Evolutionary conservation across 805 yeast species (phyloP).

Genomic region (Kazachstania martiniae): DNA sequence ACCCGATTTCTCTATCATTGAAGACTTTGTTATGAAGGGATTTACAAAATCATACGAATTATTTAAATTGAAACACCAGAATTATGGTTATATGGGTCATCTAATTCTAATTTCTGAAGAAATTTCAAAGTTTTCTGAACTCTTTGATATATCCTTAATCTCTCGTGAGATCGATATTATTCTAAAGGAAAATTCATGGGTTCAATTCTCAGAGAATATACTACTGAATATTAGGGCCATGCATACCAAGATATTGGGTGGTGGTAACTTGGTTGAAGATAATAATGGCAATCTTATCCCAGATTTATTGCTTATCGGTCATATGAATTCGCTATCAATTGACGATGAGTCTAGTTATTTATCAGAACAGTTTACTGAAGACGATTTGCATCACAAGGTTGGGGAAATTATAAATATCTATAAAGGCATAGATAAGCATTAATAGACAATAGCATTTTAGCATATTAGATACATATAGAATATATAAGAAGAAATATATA

Average conservation of each 20-base stretch:
- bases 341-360: no score
- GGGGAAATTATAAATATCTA: no score
- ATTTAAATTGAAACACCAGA: constrained; percentile 48
- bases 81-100: constrained; percentile 97
- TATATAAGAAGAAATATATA: no score
- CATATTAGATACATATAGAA: no score
- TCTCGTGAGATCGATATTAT: constrained; percentile 22
- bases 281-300: constrained; percentile 21
- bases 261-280: constrained; percentile 25
- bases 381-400: constrained; percentile 1
- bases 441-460: no score
- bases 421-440: no score
- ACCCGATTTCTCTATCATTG: constrained; percentile 44
- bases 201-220: constrained; percentile 20
- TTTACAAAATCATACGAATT: constrained; percentile 48
- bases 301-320: constrained; percentile 17
- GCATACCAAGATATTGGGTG: constrained; percentile 29
- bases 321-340: no score
- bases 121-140: constrained; percentile 67
- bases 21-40: constrained; percentile 49
- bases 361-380: not conserved
- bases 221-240: constrained; percentile 25
- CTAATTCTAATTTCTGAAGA: constrained; percentile 89
- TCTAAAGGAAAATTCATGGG: constrained; percentile 20
- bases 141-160: constrained; percentile 29